phyloP scores from a whole-genome alignment of 495 filamentous ascomycete genomes.

The Neurospora discreta region DNA sequence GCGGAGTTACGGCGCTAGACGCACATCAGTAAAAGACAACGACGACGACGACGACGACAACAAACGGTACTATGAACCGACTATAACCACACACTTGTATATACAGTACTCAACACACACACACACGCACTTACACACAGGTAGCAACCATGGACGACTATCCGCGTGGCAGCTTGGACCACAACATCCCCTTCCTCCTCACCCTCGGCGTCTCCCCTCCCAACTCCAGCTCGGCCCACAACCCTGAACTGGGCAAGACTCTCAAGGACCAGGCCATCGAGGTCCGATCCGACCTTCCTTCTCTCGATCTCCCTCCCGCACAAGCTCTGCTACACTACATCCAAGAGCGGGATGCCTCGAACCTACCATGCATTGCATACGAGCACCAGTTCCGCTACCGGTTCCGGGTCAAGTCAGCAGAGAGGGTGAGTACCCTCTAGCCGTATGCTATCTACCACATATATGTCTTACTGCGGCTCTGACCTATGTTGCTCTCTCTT shows the following conservation, averaged over 20 bases:
- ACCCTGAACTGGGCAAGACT: slow-evolving; percentile 32
- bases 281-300: slow-evolving; percentile 56
- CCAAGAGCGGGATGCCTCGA: slow-evolving; percentile 51
- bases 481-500: background rate
- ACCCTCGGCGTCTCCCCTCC: slow-evolving; percentile 55
- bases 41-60: background rate
- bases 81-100: background rate
- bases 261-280: slow-evolving; percentile 47
- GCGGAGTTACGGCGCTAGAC: background rate
- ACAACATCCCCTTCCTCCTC: slow-evolving; percentile 70
- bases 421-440: slow-evolving; percentile 51
- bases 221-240: slow-evolving; percentile 15
- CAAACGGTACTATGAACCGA: background rate
- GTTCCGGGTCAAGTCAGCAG: slow-evolving; percentile 59
- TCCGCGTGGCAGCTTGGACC: slow-evolving; percentile 65
- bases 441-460: background rate
- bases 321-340: slow-evolving; percentile 58
- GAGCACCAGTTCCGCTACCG: slow-evolving; percentile 32
- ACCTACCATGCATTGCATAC: slow-evolving; percentile 45
- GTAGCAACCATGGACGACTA: slow-evolving; percentile 66
- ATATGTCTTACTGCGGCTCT: background rate
- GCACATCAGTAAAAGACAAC: background rate
- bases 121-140: too few relatives aligned
- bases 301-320: slow-evolving; percentile 52
- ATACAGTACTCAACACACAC: background rate